A percentile compares a stretch with the other conserved stretches of the same genome.
These are phyloP conservation scores for Cytospora chrysosperma DNA, from an alignment of 2,329 filamentous ascomycete genomes.

Conservation along the genomic window DNA sequence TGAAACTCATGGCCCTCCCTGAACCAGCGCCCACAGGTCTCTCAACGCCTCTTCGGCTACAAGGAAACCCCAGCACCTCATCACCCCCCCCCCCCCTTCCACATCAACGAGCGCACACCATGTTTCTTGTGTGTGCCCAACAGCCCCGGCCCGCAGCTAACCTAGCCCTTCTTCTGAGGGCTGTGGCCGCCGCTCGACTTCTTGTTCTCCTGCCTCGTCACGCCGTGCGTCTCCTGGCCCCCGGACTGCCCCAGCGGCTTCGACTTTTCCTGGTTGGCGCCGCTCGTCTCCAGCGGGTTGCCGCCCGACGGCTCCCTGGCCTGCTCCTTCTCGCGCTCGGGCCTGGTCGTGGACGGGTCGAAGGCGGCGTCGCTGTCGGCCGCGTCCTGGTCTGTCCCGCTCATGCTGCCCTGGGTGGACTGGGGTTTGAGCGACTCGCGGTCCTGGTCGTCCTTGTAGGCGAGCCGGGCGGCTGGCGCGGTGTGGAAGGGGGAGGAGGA, in stretches of 20 bases:
- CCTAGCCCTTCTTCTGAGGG: slow-evolving; percentile 35
- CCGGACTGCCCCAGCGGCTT: slow-evolving; percentile 38
- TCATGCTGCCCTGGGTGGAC: slow-evolving; percentile 65
- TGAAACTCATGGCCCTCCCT: neutral
- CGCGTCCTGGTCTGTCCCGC: slow-evolving; percentile 61
- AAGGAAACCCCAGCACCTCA: neutral
- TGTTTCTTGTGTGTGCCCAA: too few relatives aligned
- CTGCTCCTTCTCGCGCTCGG: slow-evolving; percentile 55
- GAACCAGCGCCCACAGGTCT: neutral
- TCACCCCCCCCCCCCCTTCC: neutral
- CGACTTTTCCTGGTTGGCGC: slow-evolving; percentile 46
- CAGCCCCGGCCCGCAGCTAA: slow-evolving; percentile 22
- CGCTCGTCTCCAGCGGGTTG: slow-evolving; percentile 42
- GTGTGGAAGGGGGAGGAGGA: slow-evolving; percentile 35
- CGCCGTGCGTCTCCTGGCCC: slow-evolving; percentile 33
- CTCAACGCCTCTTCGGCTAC: neutral
- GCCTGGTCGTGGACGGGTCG: slow-evolving; percentile 64
- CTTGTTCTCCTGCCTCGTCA: slow-evolving; percentile 34
- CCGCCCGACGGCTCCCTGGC: slow-evolving; percentile 38
- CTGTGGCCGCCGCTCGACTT: slow-evolving; percentile 35
- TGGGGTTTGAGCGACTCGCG: slow-evolving; percentile 64
- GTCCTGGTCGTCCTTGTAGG: slow-evolving; percentile 55
- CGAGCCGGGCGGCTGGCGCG: slow-evolving; percentile 28
- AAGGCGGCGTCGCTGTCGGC: slow-evolving; percentile 63
- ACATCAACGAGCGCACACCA: neutral